Base-by-base conservation (phyloP, 192 early-diverging fungal species). In the Coemansia sp. region DNA sequence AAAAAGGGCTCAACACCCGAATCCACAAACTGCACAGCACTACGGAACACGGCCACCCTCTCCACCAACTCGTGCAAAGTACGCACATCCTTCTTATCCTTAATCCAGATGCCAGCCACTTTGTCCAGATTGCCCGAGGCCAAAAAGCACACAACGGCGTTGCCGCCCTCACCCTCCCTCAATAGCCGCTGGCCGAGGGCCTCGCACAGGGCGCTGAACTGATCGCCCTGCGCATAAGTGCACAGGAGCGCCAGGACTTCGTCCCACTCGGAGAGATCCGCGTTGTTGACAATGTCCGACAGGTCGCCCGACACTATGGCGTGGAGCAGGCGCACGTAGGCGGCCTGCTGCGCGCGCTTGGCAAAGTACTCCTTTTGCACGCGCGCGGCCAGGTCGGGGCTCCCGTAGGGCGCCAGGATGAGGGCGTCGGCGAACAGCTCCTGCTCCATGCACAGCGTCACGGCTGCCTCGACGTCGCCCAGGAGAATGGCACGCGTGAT, bases 381-480 rank as follows among this genome's bases (percentile, higher is more conserved):
- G 18, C 88, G 83, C 35, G 82, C 74, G 45, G 93, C 79, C 28
- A 92, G 84, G 28, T 90, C 93, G 10, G 85, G 71, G 2, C 93
- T 92, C 8, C 97, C 94, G 65, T 90, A 93, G 20, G 92, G 86
- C 11, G 95, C 95, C 62, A 99, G 86, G 52, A 95, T 84, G 33
- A 97, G 73, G 3, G 93, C 95, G 66, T 95, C 95, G 1, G 97
- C 88, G 66, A 90, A 88, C 25, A 91, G 85, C 62, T 93, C 86
- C 10, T 90, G 83, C 33, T 86, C 86, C 34, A 99, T 80, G 67
- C 95, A 97, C 35, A 95, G 79, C 37, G 89, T 84, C 12, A 98
- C 95, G 14, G 96, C 95, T 0, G 91, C 87, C 69, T 94, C 93
- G 70, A 95, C 96, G 71, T 99, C 93, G 66, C 97, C 95, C 35